Base-by-base conservation (phyloP, 1,284 basidiomycete species). In the Tremellales sp. region DNA sequence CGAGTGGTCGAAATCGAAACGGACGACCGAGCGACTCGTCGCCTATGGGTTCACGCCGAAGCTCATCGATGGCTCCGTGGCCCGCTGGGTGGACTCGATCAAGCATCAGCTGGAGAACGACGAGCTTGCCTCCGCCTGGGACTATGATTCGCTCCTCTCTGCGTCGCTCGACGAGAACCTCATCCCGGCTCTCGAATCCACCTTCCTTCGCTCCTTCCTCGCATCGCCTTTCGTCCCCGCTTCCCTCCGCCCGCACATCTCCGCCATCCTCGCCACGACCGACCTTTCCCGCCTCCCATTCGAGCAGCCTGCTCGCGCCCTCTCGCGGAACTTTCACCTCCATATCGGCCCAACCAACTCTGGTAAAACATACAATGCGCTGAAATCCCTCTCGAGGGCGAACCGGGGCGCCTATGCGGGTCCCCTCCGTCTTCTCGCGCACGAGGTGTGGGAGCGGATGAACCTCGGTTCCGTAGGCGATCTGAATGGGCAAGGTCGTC, bases 291-390 rank as follows among this genome's bases (percentile, higher is more conserved):
- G 60, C 38, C 60, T 75, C 5, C 55, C 68, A 13, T 58, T 56
- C 43, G 34, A 33, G 4, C 59, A 68, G 21, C 31, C 48, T 4
- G 77, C 79, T 0, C 70, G 80, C 5, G 58, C 74, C 2, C 61
- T 83, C 47, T 79, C 78, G 7, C 81, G 94, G 16, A 85, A 85
- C 60, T 77, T 97, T 56, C 87, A 94, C 69, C 84, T 98, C 75
- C 94, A 98, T 66, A 90, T 98, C 48, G 94, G 94, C 0, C 94
- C 94, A 0, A 98, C 94, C 27, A 98, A 98, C 74, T 91, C 87
- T 50, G 94, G 94, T 33, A 98, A 98, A 75, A 98, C 93, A 0
- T 85, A 97, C 68, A 85, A 86, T 60, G 94, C 93, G 0, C 77
- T 98, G 10, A 83, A 89, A 37, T 88, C 92, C 0, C 79, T 98